Base-by-base conservation (phyloP, 306 rosid species). In the Rosa chinensis region DNA sequence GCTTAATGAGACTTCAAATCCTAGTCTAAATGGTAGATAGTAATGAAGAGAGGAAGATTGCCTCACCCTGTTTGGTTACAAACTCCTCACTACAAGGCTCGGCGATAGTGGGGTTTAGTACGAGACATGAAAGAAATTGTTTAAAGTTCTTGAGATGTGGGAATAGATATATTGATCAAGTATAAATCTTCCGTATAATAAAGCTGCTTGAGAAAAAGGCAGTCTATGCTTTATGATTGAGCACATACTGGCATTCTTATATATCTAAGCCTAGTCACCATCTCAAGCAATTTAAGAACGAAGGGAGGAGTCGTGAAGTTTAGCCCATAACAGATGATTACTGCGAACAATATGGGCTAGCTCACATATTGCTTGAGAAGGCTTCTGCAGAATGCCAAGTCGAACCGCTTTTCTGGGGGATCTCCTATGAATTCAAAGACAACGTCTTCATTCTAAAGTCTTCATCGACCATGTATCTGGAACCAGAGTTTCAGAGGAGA, bases 391-490 rank as follows among this genome's bases (percentile, higher is more conserved):
- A 89, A 95, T 83, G 90, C 89, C 90, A 95, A 89, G 85, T 92
- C 96, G 74, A 95, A 95, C 74, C 87, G 87, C 89, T 88, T 97
- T 89, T 91, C 97, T 42, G 99, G 99, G 40, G 96, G 96, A 82
- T 93, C 98, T 77, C 97, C 99, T 76, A 95, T 93, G 93, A 71
- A 91, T 82, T 95, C 98, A 56, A 95, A 91, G 17, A 93, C 96
- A 1, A 92, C 98, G 86, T 93, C 97, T 11, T 97, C 99, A 76
- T 90, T 90, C 66, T 84, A 82, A 93, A 95, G 81, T 93, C 94
- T 85, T 95, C 99, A 75, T 90, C 86, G 75, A 92, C 92, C 64
- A 98, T 91, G 85, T 95, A 94, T 58, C 99, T 94, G 90, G 89
- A 84, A 45, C 66, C 66, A 49, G 42, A 78, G 66, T 59, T 81